A percentile compares a stretch with the other conserved stretches of the same genome.
Evolutionary conservation across 2,329 filamentous ascomycete genomes (phyloP).

Genomic region (Hypoxylon rubiginosum): DNA sequence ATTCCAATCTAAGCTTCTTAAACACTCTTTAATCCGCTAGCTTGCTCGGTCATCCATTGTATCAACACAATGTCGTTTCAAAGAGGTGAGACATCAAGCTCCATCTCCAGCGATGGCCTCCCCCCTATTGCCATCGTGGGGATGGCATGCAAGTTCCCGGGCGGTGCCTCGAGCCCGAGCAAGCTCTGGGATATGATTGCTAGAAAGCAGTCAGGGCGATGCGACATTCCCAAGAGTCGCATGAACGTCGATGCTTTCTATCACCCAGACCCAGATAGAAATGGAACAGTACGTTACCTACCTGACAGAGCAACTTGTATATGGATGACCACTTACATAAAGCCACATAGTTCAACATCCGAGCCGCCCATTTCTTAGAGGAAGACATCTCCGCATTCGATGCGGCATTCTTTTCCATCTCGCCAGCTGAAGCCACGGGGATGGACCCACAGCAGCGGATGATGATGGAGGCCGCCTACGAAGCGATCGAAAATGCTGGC

Average conservation of each 20-base stretch:
- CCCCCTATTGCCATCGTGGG: conserved; percentile 21
- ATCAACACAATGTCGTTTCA: conserved; percentile 24
- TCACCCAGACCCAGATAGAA: conserved; percentile 37
- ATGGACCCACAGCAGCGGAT: conserved; percentile 55
- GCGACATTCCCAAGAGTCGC: conserved; percentile 21
- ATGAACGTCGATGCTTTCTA: conserved; percentile 37
- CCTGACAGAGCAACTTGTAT: background rate
- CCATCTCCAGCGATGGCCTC: conserved; percentile 10
- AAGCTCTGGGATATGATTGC: conserved; percentile 24
- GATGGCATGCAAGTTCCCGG: conserved; percentile 15
- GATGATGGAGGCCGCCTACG: conserved; percentile 50
- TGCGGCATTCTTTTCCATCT: conserved; percentile 53
- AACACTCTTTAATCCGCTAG: background rate
- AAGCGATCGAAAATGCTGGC: conserved; percentile 49
- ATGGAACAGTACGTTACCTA: conserved; percentile 39
- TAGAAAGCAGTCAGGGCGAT: conserved; percentile 2
- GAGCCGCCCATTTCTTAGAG: conserved; percentile 49
- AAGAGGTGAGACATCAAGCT: conserved; percentile 12
- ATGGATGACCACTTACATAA: conserved; percentile 14
- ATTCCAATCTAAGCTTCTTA: background rate
- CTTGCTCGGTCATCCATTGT: conserved; percentile 14
- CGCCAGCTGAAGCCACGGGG: conserved; percentile 21
- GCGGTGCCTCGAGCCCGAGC: conserved; percentile 6
- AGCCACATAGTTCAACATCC: conserved; percentile 24
- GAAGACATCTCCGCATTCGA: conserved; percentile 54